These are phyloP conservation scores for Lachnellula hyalina DNA, from an alignment of 2,329 filamentous ascomycete species.

Conservation along the genomic window DNA sequence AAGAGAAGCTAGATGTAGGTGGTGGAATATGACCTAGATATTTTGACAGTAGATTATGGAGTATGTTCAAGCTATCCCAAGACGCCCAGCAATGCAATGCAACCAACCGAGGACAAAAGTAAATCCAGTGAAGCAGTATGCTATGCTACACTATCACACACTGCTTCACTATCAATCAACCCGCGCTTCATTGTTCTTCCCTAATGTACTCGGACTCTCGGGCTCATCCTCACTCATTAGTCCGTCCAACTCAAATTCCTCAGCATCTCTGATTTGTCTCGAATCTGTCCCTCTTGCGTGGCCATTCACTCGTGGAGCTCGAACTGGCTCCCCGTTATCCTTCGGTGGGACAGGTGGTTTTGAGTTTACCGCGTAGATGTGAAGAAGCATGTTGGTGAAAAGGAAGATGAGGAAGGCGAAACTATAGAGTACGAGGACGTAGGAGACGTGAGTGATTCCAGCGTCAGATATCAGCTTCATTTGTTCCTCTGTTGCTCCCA, in stretches of 20 bases:
- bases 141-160: no score
- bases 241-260: slow-evolving; percentile 91
- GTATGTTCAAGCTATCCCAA: neutral
- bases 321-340: slow-evolving; percentile 22
- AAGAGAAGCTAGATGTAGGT: no score
- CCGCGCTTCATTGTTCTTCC: slow-evolving; percentile 37
- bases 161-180: slow-evolving; percentile 19
- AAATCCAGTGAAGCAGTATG: neutral
- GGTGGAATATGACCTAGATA: no score
- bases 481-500: slow-evolving; percentile 96
- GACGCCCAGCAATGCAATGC: neutral
- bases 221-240: slow-evolving; percentile 81
- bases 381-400: slow-evolving; percentile 79
- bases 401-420: slow-evolving; percentile 87
- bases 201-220: slow-evolving; percentile 45
- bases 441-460: slow-evolving; percentile 81
- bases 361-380: slow-evolving; percentile 67
- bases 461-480: slow-evolving; percentile 72
- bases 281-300: slow-evolving; percentile 41
- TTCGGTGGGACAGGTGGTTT: slow-evolving; percentile 33
- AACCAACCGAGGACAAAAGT: neutral
- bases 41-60: no score
- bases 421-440: slow-evolving; percentile 87
- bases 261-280: slow-evolving; percentile 66
- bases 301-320: slow-evolving; percentile 27